These are phyloP conservation scores for Irpex sp. DNA, from an alignment of 1,284 basidiomycete species.

Conservation along the genomic window DNA sequence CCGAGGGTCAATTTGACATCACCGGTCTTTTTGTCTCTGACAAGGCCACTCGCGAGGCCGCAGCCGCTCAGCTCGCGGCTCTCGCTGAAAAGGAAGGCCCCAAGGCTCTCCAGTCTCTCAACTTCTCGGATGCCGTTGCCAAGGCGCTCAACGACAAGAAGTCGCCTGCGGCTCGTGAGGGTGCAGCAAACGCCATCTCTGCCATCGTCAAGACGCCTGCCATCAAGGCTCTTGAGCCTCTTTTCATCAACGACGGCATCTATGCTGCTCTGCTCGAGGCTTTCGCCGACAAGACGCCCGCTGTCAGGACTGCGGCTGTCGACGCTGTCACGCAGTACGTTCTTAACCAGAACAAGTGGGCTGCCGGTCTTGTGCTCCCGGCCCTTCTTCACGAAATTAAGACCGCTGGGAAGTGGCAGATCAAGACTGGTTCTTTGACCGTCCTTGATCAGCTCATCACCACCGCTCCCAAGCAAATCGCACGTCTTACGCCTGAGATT, in stretches of 20 bases:
- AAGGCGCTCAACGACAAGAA: slow-evolving; percentile 93
- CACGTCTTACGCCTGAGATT: slow-evolving; percentile 92
- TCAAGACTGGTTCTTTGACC: slow-evolving; percentile 90
- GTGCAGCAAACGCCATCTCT: slow-evolving; percentile 71
- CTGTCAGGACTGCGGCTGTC: slow-evolving; percentile 81
- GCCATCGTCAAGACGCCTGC: slow-evolving; percentile 78
- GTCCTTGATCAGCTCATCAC: slow-evolving; percentile 90
- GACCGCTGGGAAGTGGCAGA: slow-evolving; percentile 98
- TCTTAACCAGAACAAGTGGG: slow-evolving; percentile 87
- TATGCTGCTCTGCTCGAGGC: slow-evolving; percentile 87
- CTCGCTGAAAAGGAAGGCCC: slow-evolving; percentile 86
- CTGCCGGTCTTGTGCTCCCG: slow-evolving; percentile 81
- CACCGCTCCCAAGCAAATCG: slow-evolving; percentile 83
- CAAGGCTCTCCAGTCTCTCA: slow-evolving; percentile 72
- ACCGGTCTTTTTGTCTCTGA: slow-evolving; percentile 69
- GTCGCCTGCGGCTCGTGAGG: slow-evolving; percentile 82
- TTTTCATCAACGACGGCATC: slow-evolving; percentile 82
- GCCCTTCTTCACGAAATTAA: slow-evolving; percentile 92
- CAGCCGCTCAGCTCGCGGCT: slow-evolving; percentile 69
- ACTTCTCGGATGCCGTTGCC: slow-evolving; percentile 77
- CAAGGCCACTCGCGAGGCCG: slow-evolving; percentile 69
- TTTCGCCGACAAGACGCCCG: slow-evolving; percentile 91
- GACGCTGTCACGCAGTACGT: slow-evolving; percentile 82
- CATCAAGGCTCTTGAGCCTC: slow-evolving; percentile 85
- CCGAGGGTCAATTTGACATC: slow-evolving; percentile 59